These are phyloP conservation scores for Phyllachora maydis DNA, from an alignment of 2,329 filamentous ascomycete species.

Conservation along the genomic window DNA sequence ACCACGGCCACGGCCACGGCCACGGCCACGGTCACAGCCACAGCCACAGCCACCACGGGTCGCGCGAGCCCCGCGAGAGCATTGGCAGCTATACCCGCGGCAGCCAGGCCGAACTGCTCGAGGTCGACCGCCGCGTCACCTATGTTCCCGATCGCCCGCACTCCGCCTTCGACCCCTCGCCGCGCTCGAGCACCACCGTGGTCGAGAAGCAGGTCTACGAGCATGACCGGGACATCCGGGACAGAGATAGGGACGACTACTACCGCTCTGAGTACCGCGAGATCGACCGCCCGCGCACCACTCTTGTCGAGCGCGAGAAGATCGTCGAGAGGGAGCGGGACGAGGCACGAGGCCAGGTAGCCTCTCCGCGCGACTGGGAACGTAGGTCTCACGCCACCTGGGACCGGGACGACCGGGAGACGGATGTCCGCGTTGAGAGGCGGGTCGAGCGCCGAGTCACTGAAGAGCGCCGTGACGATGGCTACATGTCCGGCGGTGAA, in stretches of 20 bases:
- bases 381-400: constrained; percentile 11
- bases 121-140: constrained; percentile 19
- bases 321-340: constrained; percentile 7
- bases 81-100: constrained; percentile 10
- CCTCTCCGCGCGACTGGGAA: constrained; percentile 11
- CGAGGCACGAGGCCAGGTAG: constrained; percentile 6
- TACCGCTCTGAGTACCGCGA: constrained; percentile 6
- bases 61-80: constrained; percentile 15
- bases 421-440: constrained; percentile 20
- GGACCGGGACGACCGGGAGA: constrained; percentile 16
- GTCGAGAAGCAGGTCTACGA: constrained; percentile 12
- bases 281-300: constrained; percentile 4
- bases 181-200: constrained; percentile 7
- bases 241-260: constrained; percentile 8
- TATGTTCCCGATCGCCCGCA: constrained; percentile 26
- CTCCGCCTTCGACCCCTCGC: constrained; percentile 23
- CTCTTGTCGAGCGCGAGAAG: constrained; percentile 8
- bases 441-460: constrained; percentile 29
- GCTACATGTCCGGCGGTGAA: constrained; percentile 17
- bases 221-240: too few relatives aligned
- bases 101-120: constrained; percentile 17
- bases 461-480: constrained; percentile 26
- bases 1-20: too few relatives aligned
- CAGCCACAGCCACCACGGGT: too few relatives aligned
- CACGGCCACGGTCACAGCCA: too few relatives aligned